phyloP scores from a whole-genome alignment of 192 early-diverging fungal genomes.

The Podila clonocystis region DNA sequence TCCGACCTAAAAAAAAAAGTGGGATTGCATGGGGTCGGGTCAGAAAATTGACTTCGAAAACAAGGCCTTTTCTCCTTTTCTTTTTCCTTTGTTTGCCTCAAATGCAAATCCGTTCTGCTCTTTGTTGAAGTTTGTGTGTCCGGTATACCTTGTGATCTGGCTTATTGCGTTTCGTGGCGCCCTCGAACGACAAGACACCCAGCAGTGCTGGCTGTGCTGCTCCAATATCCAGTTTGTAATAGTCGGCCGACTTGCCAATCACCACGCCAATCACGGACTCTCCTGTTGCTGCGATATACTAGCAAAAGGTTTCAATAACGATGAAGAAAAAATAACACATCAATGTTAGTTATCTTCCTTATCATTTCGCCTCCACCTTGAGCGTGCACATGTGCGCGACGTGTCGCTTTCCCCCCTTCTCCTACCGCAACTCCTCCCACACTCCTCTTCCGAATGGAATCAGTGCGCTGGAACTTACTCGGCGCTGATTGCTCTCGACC shows the following conservation, averaged over 20 bases:
- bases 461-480: conserved; percentile 56
- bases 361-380: not conserved
- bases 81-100: not conserved
- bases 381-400: too few species aligned
- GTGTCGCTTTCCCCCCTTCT: too few species aligned
- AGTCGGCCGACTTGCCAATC: conserved; percentile 70
- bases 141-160: conserved; percentile 81
- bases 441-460: too few species aligned
- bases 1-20: conserved; percentile 58
- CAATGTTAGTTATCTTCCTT: not conserved
- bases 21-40: not conserved
- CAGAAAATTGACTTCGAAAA: not conserved
- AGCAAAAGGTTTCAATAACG: conserved; percentile 1
- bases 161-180: conserved; percentile 89
- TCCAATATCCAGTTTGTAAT: conserved; percentile 95
- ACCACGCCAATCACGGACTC: conserved; percentile 93
- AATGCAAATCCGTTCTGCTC: too few species aligned
- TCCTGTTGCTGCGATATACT: conserved; percentile 88
- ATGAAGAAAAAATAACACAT: not conserved
- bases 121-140: not conserved
- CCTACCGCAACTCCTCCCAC: too few species aligned
- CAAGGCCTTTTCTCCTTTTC: not conserved
- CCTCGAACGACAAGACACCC: conserved; percentile 89
- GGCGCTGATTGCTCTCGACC: conserved; percentile 83
- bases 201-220: conserved; percentile 85